Evolutionary conservation across 768 basidiomycete genomes (phyloP).

Genomic region (Inosperma sp.): DNA sequence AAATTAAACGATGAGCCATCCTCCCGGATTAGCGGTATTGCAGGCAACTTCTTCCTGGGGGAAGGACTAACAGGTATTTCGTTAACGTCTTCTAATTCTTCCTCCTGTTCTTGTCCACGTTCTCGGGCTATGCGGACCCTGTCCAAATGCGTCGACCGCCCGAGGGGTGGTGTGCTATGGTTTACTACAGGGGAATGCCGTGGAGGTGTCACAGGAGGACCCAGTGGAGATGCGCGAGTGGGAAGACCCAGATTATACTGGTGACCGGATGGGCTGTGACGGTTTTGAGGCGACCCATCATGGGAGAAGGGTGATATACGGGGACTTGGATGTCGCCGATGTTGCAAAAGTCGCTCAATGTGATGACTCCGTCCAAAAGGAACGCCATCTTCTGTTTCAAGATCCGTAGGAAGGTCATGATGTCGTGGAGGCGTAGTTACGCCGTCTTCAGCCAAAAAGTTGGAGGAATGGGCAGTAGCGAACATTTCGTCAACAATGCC

Average conservation of each 20-base stretch:
- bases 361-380: constrained; percentile 64
- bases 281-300: constrained; percentile 19
- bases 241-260: constrained; percentile 29
- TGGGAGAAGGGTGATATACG: constrained; percentile 31
- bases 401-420: constrained; percentile 43
- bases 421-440: constrained; percentile 42
- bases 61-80: constrained; percentile 36
- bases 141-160: constrained; percentile 35
- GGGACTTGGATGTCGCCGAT: constrained; percentile 37
- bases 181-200: constrained; percentile 27
- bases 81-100: constrained; percentile 26
- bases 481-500: constrained; percentile 72
- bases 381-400: constrained; percentile 61
- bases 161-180: constrained; percentile 36
- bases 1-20: constrained; percentile 31
- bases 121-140: constrained; percentile 27
- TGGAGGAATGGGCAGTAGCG: constrained; percentile 35
- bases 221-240: constrained; percentile 30
- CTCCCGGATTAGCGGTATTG: constrained; percentile 8
- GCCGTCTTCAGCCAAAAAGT: constrained; percentile 20
- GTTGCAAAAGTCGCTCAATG: constrained; percentile 46
- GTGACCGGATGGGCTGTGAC: constrained; percentile 17
- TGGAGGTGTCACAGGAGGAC: constrained; percentile 34
- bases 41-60: constrained; percentile 29
- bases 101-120: constrained; percentile 25